Percentiles rank a stretch among this genome's conserved stretches.
phyloP scores from a whole-genome alignment of 768 basidiomycete species.

The Trametopsis cervina region DNA sequence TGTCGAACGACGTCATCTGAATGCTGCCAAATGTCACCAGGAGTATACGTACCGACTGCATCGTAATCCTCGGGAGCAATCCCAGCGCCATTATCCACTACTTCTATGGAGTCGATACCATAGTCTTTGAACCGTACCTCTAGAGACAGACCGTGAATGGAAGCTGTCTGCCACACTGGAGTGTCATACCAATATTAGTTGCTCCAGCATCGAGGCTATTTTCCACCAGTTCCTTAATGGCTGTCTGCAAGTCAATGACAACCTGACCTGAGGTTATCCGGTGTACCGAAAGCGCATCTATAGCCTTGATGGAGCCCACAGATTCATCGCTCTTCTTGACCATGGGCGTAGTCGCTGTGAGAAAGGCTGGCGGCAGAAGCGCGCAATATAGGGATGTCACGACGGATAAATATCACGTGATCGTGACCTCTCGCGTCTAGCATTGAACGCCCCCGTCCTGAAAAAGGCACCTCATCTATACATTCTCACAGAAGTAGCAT shows the following conservation, averaged over 20 bases:
- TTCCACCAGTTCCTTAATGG: constrained; percentile 94
- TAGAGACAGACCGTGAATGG: constrained; percentile 22
- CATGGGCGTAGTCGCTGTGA: no score
- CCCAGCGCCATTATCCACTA: constrained; percentile 89
- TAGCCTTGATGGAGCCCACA: constrained; percentile 39
- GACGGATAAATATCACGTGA: no score
- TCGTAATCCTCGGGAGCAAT: constrained; percentile 74
- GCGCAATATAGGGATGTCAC: no score
- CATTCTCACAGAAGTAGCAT: no score
- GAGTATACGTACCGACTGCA: constrained; percentile 55
- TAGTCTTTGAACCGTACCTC: constrained; percentile 89
- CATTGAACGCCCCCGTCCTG: no score
- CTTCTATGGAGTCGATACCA: constrained; percentile 77
- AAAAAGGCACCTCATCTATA: no score
- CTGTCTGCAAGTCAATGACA: constrained; percentile 86
- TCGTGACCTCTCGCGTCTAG: no score
- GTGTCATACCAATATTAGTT: constrained; percentile 66
- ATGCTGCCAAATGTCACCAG: not conserved
- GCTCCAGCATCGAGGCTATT: constrained; percentile 94
- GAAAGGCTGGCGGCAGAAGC: no score
- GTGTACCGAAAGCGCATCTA: constrained; percentile 77
- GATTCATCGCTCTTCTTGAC: not conserved
- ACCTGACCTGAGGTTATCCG: constrained; percentile 93
- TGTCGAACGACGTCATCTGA: constrained; percentile 22
- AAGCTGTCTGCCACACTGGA: not conserved